Evolutionary conservation across 2,329 filamentous ascomycete species (phyloP).

Genomic region (Verticillium zaregamsianum): DNA sequence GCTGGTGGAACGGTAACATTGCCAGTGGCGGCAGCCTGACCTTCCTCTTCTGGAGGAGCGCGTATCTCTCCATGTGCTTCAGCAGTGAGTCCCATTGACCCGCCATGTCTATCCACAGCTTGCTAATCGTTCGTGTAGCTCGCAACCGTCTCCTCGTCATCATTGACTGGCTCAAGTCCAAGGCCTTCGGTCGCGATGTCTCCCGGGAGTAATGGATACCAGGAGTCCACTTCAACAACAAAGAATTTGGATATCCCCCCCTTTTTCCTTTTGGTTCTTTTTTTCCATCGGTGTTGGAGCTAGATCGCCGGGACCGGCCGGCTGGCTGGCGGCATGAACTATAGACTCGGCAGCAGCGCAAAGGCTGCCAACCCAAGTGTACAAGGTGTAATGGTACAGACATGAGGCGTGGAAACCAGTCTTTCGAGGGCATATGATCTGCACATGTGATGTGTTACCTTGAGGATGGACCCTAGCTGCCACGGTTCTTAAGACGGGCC

Average conservation of each 20-base stretch:
- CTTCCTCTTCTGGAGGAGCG: conserved; percentile 97
- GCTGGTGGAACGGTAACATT: conserved; percentile 95
- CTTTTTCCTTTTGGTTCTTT: neutral
- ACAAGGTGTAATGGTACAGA: neutral
- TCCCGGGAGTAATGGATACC: conserved; percentile 62
- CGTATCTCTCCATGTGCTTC: conserved; percentile 99
- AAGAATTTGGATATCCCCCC: neutral
- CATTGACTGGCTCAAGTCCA: conserved; percentile 95
- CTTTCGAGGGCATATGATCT: neutral
- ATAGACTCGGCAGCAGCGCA: neutral
- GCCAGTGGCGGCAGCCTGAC: conserved; percentile 90
- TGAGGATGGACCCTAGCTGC: too few relatives aligned
- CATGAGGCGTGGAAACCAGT: neutral
- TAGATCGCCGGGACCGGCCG: neutral
- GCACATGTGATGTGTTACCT: neutral
- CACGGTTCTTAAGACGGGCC: too few relatives aligned
- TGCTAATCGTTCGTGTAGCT: conserved; percentile 44
- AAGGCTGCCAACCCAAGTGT: neutral
- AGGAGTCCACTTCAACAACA: neutral
- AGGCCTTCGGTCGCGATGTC: conserved; percentile 93
- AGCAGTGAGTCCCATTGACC: conserved; percentile 68
- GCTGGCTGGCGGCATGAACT: neutral
- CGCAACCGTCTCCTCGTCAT: conserved; percentile 92
- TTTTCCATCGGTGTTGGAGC: neutral
- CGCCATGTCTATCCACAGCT: neutral